phyloP scores from a whole-genome alignment of 2,329 filamentous ascomycete genomes.

The Phialophora macrospora region DNA sequence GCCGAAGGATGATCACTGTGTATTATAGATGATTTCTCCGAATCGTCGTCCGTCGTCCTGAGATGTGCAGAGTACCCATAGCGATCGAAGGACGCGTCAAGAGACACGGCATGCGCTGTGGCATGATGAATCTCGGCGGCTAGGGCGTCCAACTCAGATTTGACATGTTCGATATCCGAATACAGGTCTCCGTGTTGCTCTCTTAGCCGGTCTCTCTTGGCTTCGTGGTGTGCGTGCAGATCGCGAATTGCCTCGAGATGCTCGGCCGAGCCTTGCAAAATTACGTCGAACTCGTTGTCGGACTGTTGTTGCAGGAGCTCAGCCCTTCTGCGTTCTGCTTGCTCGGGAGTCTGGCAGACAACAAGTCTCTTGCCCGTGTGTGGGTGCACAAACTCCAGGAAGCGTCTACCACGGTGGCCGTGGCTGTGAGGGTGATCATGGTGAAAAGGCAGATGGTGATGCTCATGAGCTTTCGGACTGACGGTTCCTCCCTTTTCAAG shows the following conservation, averaged over 20 bases:
- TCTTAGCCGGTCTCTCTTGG: conserved; percentile 53
- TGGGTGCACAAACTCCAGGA: conserved; percentile 61
- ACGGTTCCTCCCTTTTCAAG: conserved; percentile 14
- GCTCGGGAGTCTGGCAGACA: conserved; percentile 60
- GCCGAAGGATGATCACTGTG: conserved; percentile 24
- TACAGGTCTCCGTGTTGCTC: conserved; percentile 58
- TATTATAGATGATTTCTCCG: conserved; percentile 36
- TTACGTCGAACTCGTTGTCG: conserved; percentile 26
- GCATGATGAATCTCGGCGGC: conserved; percentile 60
- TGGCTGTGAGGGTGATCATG: conserved; percentile 26
- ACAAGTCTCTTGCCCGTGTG: conserved; percentile 60
- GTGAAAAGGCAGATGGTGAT: conserved; percentile 33
- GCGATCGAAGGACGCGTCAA: conserved; percentile 66
- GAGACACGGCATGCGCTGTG: conserved; percentile 58
- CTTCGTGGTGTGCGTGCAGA: conserved; percentile 60
- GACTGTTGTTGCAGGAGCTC: conserved; percentile 25
- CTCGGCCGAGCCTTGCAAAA: conserved; percentile 31
- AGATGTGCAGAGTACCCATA: conserved; percentile 67
- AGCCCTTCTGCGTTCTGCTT: conserved; percentile 16
- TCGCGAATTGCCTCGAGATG: conserved; percentile 51
- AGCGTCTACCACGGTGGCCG: conserved; percentile 46
- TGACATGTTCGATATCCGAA: conserved; percentile 62
- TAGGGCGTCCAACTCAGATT: conserved; percentile 59
- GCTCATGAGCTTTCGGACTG: conserved; percentile 16
- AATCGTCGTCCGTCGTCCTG: conserved; percentile 52